Base-by-base conservation (phyloP, 495 filamentous ascomycete genomes). In the Aspergillus sclerotioniger region DNA sequence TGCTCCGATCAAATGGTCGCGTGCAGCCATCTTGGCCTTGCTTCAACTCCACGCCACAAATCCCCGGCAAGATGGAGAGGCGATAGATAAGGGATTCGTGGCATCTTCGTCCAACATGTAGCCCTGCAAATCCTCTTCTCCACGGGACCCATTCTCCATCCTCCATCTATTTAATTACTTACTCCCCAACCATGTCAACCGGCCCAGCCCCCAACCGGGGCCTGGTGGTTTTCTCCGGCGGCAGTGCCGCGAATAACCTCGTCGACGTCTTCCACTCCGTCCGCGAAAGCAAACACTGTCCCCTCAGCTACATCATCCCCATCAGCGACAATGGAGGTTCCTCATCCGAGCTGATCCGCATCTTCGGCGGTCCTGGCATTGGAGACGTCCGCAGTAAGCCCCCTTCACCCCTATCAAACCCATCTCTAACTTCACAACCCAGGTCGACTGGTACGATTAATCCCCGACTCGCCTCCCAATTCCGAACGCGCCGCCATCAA, bases 251-350 rank as follows among this genome's bases (percentile, higher is more conserved):
- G 1, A 98, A 97, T 66, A 96, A 85, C 62, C 81, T 98, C 3
- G 93, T 97, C 12, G 93, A 96, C 68, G 90, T 96, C 12, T 96
- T 98, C 70, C 83, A 84, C 61, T 77, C 79, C 21, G 79, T 97
- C 6, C 79, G 85, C n/a, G 78, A 87, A 59, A 87, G 83, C 69
- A 88, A 87, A 52, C 72, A 82, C 35, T 88, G 88, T 58, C 77
- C 78, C 20, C 79, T 95, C 45, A 90, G 81, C 68, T 93, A 95
- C 64, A 82, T 96, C 56, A 95, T 98, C 53, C 93, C 93, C 15
- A 96, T 97, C 65, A 91, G 87, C 62, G 93, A 98, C 71, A 98
- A 98, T 76, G 93, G 93, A 28, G 93, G 93, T 16, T 91, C 87
- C 32, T 92, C 91, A 0, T 93, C 89, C 7, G 93, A 98, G 75